Conservation (phyloP, 805 yeast genomes). For the Wickerhamiella occidentalis region DNA sequence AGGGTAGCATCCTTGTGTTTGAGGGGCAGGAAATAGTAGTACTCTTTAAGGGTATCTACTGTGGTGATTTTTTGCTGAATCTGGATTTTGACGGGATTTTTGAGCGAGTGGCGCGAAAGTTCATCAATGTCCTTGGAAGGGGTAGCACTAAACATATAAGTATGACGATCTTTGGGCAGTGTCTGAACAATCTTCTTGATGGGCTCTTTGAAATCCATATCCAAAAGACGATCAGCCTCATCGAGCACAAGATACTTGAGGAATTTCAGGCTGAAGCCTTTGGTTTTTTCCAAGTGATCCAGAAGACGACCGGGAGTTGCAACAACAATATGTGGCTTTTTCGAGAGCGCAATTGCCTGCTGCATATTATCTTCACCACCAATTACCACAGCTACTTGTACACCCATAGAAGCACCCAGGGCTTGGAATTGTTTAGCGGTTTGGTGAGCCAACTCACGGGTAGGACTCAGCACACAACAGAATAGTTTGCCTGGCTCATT, state of each 20-base stretch:
- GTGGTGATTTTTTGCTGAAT: constrained; percentile 83
- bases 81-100: constrained; percentile 81
- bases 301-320: constrained; percentile 87
- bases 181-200: constrained; percentile 72
- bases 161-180: constrained; percentile 69
- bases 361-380: constrained; percentile 99
- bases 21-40: constrained; percentile 80
- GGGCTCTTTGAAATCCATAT: constrained; percentile 94
- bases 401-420: constrained; percentile 80
- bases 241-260: constrained; percentile 83
- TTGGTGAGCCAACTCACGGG: constrained; percentile 42
- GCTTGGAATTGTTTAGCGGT: constrained; percentile 94
- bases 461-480: constrained; percentile 77
- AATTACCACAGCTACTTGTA: constrained; percentile 77
- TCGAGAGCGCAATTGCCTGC: constrained; percentile 85
- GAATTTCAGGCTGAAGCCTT: constrained; percentile 71
- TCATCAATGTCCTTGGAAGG: constrained; percentile 93
- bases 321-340: constrained; percentile 86
- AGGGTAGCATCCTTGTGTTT: constrained; percentile 83
- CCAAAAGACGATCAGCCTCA: constrained; percentile 91
- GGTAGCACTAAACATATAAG: constrained; percentile 88
- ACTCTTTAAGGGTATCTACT: constrained; percentile 84
- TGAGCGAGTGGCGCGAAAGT: constrained; percentile 81
- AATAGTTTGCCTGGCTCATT: constrained; percentile 71
- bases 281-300: constrained; percentile 88